These are phyloP conservation scores for Syncephalastrum contaminatum DNA, from an alignment of 371 early-diverging fungal species.

Conservation along the genomic window DNA sequence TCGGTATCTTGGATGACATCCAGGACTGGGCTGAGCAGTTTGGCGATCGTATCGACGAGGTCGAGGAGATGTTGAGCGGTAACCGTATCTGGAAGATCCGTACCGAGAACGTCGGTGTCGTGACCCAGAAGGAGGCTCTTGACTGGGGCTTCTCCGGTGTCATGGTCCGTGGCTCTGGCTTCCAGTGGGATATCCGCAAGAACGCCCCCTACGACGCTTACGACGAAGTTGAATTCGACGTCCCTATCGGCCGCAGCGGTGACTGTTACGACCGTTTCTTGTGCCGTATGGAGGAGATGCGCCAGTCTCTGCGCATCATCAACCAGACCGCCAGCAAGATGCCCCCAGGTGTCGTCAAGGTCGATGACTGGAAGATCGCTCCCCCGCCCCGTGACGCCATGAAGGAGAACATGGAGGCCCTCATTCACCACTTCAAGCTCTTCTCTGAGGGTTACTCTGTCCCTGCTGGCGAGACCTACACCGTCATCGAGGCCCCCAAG, in stretches of 20 bases:
- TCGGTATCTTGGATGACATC: constrained; percentile 94
- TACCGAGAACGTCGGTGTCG: constrained; percentile 84
- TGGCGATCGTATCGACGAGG: constrained; percentile 88
- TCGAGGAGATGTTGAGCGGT: constrained; percentile 89
- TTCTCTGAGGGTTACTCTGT: constrained; percentile 97
- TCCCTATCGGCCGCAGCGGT: constrained; percentile 93
- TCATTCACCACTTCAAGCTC: constrained; percentile 98
- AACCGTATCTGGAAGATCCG: constrained; percentile 97
- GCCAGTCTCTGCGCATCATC: constrained; percentile 94
- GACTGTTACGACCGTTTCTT: constrained; percentile 96
- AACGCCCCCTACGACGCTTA: constrained; percentile 94
- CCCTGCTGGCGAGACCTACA: constrained; percentile 95
- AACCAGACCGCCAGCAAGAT: constrained; percentile 93
- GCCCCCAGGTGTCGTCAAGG: constrained; percentile 91
- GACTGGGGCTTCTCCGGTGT: constrained; percentile 95
- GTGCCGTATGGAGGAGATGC: constrained; percentile 98
- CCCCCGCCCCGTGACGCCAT: constrained; percentile 93
- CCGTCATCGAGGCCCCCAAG: constrained; percentile 97
- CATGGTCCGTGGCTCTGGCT: constrained; percentile 92
- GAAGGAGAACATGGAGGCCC: constrained; percentile 98
- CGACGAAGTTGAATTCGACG: constrained; percentile 92
- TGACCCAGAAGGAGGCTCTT: constrained; percentile 84
- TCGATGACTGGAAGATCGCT: constrained; percentile 97
- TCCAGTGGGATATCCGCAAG: constrained; percentile 96
- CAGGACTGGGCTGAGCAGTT: constrained; percentile 91